Percentiles rank a stretch among this genome's conserved stretches.
Conservation (phyloP, 2,329 filamentous ascomycete species). For the Fusarium chlamydosporum region DNA sequence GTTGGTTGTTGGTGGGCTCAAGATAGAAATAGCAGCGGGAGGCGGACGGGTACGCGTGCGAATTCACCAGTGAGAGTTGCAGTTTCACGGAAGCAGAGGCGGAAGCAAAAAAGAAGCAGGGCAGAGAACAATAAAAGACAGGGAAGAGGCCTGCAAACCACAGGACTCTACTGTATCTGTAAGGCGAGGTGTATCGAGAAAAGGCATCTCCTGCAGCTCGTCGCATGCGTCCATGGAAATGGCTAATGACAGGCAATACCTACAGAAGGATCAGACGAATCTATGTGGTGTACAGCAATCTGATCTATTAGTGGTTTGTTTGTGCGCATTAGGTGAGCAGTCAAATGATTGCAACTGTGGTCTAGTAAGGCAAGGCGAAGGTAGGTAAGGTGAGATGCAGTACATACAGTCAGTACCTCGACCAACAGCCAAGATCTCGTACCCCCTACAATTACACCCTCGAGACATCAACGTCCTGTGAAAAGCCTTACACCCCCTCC, state of each 20-base stretch:
- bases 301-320: background rate
- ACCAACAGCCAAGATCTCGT: slow-evolving; percentile 23
- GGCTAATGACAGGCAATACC: slow-evolving; percentile 1
- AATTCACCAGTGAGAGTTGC: slow-evolving; percentile 37
- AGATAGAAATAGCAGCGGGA: slow-evolving; percentile 40
- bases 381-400: slow-evolving; percentile 1
- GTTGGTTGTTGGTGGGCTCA: slow-evolving; percentile 35
- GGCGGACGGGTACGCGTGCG: slow-evolving; percentile 30
- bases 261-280: background rate
- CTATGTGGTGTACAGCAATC: background rate
- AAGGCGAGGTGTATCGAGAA: slow-evolving; percentile 31
- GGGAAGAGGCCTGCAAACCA: slow-evolving; percentile 34
- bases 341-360: background rate
- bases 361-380: slow-evolving; percentile 1
- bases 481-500: slow-evolving; percentile 40
- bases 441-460: slow-evolving; percentile 17
- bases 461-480: slow-evolving; percentile 1
- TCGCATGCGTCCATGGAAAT: slow-evolving; percentile 16
- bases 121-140: slow-evolving; percentile 9
- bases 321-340: slow-evolving; percentile 6
- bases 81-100: slow-evolving; percentile 16
- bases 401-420: slow-evolving; percentile 20
- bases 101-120: slow-evolving; percentile 36
- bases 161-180: background rate
- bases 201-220: slow-evolving; percentile 18